Base-by-base conservation (phyloP, 1,139 yeast genomes). In the Yamadazyma membranifaciens region DNA sequence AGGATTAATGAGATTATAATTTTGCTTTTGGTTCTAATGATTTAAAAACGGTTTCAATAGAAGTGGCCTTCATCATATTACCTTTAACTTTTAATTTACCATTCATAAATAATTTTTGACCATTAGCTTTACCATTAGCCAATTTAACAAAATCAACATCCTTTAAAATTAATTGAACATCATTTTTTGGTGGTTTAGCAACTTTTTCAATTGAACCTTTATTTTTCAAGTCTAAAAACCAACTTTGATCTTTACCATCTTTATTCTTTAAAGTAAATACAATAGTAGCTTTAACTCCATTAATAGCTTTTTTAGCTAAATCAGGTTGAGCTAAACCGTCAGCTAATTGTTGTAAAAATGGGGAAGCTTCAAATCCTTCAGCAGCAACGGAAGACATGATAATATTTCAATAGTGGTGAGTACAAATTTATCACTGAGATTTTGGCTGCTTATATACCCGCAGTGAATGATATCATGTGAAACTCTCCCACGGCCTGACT, bases 1-100 rank as follows among this genome's bases (percentile, higher is more conserved):
- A 20, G 28, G 28, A 32, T 32, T 11, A n/a, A 10, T 32, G 14
- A 14, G 20, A 26, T 17, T 66, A 69, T 54, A 69, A 69, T 64
- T 72, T 72, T 45, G 78, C 62, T 62, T 69, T 69, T 41, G 82
- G 81, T 55, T 75, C 81, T 41, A 85, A 77, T 42, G 78, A 65
- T 72, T 83, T 83, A 67, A 87, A 77, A 38, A 87, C 81, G 37
- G 76, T 66, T 66, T 87, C 95, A 48, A 86, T 79, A 46, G 81
- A 77, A 43, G 91, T 80, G 46, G 95, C 95, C 75, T 87, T 87
- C 91, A 85, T 84, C 70, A 87, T 83, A 69, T 87, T 86, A 56
- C 95, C 95, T 73, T 81, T 84, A 51, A 87, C 83, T 75, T 87
- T 87, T 64, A 87, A 76, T 65, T 83, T 84, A 42, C 95, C 95